Evolutionary conservation across 2,329 filamentous ascomycete genomes (phyloP).

Genomic region (Colletotrichum australisinense): DNA sequence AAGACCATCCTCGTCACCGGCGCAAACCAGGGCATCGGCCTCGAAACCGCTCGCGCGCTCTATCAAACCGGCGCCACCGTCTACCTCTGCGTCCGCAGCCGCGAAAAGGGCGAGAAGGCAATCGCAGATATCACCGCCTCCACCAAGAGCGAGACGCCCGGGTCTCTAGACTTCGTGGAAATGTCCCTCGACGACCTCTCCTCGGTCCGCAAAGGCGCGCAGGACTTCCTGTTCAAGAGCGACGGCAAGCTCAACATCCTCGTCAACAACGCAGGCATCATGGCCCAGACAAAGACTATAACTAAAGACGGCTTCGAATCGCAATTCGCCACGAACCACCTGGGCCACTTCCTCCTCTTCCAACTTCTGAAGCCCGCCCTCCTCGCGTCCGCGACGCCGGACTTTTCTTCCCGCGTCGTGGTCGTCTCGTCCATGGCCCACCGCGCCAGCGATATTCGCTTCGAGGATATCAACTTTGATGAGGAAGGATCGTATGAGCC

Average conservation of each 20-base stretch:
- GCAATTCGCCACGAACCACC: conserved; percentile 64
- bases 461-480: conserved; percentile 45
- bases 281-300: conserved; percentile 22
- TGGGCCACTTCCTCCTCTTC: conserved; percentile 65
- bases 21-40: conserved; percentile 49
- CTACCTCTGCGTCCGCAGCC: conserved; percentile 49
- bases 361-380: conserved; percentile 59
- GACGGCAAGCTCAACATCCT: conserved; percentile 43
- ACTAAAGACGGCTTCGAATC: conserved; percentile 41
- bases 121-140: conserved; percentile 37
- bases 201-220: conserved; percentile 42
- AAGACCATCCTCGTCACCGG: conserved; percentile 53
- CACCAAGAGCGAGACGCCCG: not conserved
- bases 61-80: conserved; percentile 50
- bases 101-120: conserved; percentile 45
- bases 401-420: conserved; percentile 59
- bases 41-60: conserved; percentile 51
- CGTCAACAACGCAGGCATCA: conserved; percentile 51
- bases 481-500: conserved; percentile 47
- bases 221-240: conserved; percentile 43
- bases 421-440: conserved; percentile 56
- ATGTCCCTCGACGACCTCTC: conserved; percentile 33
- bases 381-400: conserved; percentile 49
- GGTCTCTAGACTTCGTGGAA: not conserved
- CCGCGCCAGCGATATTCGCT: conserved; percentile 44